These are phyloP conservation scores for Brassica napus DNA, from an alignment of 345 rosid species.

Conservation along the genomic window Da-Ae NC_063435.1:14381501-14382000, in stretches of 20 bases:
- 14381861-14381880: slow-evolving; percentile 10
- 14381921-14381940: background rate
- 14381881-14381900: background rate
- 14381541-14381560: slow-evolving; percentile 86
- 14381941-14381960: background rate
- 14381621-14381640: slow-evolving; percentile 21
- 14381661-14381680: slow-evolving; percentile 62
- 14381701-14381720: slow-evolving; percentile 65
- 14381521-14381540: slow-evolving; percentile 44
- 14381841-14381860: background rate
- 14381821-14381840: background rate
- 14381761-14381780: slow-evolving; percentile 86
- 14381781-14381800: slow-evolving; percentile 88
- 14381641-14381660: slow-evolving; percentile 41
- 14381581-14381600: slow-evolving; percentile 94
- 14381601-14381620: slow-evolving; percentile 31
- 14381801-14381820: slow-evolving; percentile 87
- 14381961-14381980: background rate
- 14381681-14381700: slow-evolving; percentile 85
- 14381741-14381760: slow-evolving; percentile 65
- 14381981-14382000: no score
- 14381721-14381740: background rate
- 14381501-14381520: slow-evolving; percentile 35
- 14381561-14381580: slow-evolving; percentile 97
- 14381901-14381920: background rate